Percentiles rank a stretch among this genome's conserved stretches.
Conservation (phyloP, 1,139 yeast species). For the Sugiyamaella xylanicola region DNA sequence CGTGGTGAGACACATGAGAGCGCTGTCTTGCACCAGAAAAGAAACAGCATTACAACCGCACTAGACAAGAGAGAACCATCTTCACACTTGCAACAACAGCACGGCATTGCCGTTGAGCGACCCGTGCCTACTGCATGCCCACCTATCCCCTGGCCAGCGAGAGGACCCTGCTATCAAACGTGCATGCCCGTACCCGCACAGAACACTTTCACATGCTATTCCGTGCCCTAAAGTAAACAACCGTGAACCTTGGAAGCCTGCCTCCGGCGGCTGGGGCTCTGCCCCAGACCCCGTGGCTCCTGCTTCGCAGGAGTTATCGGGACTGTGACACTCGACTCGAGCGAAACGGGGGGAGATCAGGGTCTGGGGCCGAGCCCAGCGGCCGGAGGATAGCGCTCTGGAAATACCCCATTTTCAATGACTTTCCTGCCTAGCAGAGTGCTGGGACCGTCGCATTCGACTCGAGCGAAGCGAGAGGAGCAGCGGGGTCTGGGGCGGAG, state of each 20-base stretch:
- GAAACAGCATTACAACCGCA: too few relatives aligned
- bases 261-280: not conserved
- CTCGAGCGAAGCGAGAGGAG: too few relatives aligned
- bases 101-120: too few relatives aligned
- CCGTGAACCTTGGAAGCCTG: not conserved
- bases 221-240: constrained; percentile 11
- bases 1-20: too few relatives aligned
- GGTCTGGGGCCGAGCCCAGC: constrained; percentile 17
- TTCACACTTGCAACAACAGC: too few relatives aligned
- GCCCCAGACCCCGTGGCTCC: not conserved
- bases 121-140: not conserved
- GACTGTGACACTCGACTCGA: not conserved
- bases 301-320: not conserved
- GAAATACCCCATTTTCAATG: too few relatives aligned
- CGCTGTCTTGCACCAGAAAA: too few relatives aligned
- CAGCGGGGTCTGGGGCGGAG: too few relatives aligned
- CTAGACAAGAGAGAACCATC: too few relatives aligned
- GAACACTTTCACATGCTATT: not conserved
- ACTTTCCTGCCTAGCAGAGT: too few relatives aligned
- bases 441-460: too few relatives aligned
- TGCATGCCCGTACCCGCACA: not conserved
- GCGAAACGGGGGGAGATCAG: constrained; percentile 1
- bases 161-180: not conserved
- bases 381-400: constrained; percentile 15
- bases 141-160: not conserved